Evolutionary conservation across 2,329 filamentous ascomycete species (phyloP).

Genomic region (Chaetomium olivaceum): DNA sequence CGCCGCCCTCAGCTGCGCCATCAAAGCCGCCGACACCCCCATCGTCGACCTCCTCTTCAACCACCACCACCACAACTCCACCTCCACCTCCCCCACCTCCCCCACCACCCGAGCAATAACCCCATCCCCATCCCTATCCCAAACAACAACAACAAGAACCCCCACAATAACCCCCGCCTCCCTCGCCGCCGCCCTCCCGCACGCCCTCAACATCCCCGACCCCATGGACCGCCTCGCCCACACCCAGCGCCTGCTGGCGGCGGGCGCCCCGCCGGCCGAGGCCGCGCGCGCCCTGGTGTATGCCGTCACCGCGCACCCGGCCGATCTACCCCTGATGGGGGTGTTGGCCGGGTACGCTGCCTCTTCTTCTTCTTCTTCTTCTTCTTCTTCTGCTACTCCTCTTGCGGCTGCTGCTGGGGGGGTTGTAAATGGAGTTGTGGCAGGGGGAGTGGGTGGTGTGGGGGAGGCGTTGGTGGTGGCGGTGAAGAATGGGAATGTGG

Average conservation of each 20-base stretch:
- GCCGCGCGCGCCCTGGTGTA: constrained; percentile 54
- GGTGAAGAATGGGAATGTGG: constrained; percentile 47
- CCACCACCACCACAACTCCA: constrained; percentile 20
- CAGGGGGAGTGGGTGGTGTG: constrained; percentile 39
- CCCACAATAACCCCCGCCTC: constrained; percentile 40
- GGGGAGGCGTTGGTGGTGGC: constrained; percentile 51
- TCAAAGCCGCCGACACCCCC: constrained; percentile 47
- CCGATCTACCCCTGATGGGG: constrained; percentile 52
- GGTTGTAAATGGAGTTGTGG: constrained; percentile 28
- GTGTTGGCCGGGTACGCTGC: constrained; percentile 46
- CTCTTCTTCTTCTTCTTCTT: no score
- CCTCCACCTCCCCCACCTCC: no score
- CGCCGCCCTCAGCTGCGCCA: constrained; percentile 52
- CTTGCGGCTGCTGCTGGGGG: constrained; percentile 27
- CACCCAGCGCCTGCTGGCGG: constrained; percentile 51
- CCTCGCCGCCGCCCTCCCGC: constrained; percentile 52
- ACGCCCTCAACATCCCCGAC: constrained; percentile 53
- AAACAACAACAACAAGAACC: no score
- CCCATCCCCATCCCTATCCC: no score
- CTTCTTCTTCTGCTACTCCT: no score
- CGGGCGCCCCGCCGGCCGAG: constrained; percentile 50
- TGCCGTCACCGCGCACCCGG: constrained; percentile 49
- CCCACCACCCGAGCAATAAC: no score
- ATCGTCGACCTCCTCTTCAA: constrained; percentile 53
- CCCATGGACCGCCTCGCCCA: constrained; percentile 53